Conservation (phyloP, 2,329 filamentous ascomycete genomes). For the Colletotrichum falcatum region DNA sequence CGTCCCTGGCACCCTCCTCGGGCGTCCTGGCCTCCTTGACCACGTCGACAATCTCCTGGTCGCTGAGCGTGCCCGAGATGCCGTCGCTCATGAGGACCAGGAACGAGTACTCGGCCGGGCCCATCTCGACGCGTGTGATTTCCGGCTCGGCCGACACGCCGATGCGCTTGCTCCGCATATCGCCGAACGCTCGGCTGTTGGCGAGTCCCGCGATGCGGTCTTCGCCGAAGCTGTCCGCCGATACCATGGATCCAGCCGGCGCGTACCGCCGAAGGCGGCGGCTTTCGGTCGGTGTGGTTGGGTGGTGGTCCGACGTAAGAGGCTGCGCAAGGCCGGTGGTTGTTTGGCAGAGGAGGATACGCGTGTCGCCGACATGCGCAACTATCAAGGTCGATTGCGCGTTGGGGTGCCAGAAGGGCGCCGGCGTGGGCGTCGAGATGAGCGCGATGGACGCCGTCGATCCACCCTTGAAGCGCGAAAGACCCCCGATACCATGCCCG, state of each 20-base stretch:
- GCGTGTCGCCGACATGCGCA: slow-evolving; percentile 93
- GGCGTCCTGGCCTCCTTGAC: slow-evolving; percentile 94
- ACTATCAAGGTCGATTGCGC: slow-evolving; percentile 86
- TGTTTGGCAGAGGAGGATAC: slow-evolving; percentile 90
- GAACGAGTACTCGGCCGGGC: slow-evolving; percentile 88
- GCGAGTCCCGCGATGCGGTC: slow-evolving; percentile 94
- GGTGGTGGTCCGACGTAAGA: slow-evolving; percentile 92
- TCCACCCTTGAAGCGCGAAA: slow-evolving; percentile 87
- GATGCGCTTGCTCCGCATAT: slow-evolving; percentile 90
- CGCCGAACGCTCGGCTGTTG: slow-evolving; percentile 94
- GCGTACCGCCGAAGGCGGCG: slow-evolving; percentile 87
- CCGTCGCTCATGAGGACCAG: slow-evolving; percentile 90
- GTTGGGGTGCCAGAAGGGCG: slow-evolving; percentile 94
- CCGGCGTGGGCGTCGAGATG: slow-evolving; percentile 90
- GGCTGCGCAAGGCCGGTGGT: slow-evolving; percentile 83
- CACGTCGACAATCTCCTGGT: slow-evolving; percentile 97
- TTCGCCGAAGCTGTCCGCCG: slow-evolving; percentile 92
- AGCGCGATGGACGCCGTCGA: slow-evolving; percentile 91
- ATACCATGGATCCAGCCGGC: slow-evolving; percentile 80
- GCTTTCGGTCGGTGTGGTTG: slow-evolving; percentile 86
- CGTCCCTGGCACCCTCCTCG: slow-evolving; percentile 81
- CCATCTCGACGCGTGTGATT: slow-evolving; percentile 81
- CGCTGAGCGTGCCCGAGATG: slow-evolving; percentile 84
- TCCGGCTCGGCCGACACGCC: slow-evolving; percentile 96
- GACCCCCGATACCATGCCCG: slow-evolving; percentile 76